These are phyloP conservation scores for Lipomyces chichibuensis DNA, from an alignment of 805 yeast species.

Conservation along the genomic window DNA sequence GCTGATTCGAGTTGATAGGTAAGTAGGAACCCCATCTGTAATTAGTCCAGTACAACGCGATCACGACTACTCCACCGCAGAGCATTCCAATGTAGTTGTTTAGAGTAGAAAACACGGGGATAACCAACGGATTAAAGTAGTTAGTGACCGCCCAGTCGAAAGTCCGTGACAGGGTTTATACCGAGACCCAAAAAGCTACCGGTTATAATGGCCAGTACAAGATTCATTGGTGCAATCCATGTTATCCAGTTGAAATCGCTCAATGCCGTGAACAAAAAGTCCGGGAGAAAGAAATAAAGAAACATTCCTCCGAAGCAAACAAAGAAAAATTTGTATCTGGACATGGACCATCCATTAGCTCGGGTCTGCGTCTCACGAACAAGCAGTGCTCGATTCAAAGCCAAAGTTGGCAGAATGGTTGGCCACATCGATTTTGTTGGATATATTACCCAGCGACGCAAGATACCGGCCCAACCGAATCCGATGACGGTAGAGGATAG, in stretches of 20 bases:
- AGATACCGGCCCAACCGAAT: constrained; percentile 65
- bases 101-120: constrained; percentile 50
- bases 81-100: constrained; percentile 46
- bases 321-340: constrained; percentile 55
- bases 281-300: constrained; percentile 69
- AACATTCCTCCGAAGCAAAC: constrained; percentile 50
- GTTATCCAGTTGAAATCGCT: constrained; percentile 63
- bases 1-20: constrained; percentile 52
- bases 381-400: constrained; percentile 45
- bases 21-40: constrained; percentile 54
- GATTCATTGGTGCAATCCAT: constrained; percentile 45
- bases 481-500: constrained; percentile 65
- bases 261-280: constrained; percentile 61
- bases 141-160: constrained; percentile 50
- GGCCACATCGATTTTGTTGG: constrained; percentile 67
- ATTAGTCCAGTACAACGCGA: constrained; percentile 51
- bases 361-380: constrained; percentile 48
- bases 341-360: constrained; percentile 63
- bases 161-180: constrained; percentile 42
- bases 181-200: constrained; percentile 62
- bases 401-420: constrained; percentile 51
- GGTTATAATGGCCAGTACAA: constrained; percentile 57
- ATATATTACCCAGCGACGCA: constrained; percentile 60
- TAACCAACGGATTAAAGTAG: constrained; percentile 42
- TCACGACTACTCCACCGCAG: constrained; percentile 41